Evolutionary conservation across 345 rosid genomes (phyloP), one percentile per base, ranked within the genome.

Genomic region (Eucalyptus erythrocorys): DNA sequence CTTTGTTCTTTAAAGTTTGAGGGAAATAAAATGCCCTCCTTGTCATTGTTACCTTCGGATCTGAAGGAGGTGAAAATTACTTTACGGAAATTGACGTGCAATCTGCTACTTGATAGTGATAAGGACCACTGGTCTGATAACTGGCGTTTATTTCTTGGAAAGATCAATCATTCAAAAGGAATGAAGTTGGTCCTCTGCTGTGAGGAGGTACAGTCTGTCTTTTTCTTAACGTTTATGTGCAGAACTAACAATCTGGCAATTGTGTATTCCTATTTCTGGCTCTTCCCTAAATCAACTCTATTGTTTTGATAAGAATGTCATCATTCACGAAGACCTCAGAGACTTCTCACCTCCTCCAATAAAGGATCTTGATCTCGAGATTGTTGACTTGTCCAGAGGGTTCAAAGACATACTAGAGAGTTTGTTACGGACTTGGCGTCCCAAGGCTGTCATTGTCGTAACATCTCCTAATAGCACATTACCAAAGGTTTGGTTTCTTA

Each of bases 1-100:
- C 94, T 93, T 79, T 71, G 86, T 26, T 90, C 90, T 7, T 91
- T 93, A 8, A 92, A 92, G 88, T 93, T 89, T 59, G 91, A 82
- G 88, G 93, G 93, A 66, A 80, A 87, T 51, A 48, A 50, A n/a
- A 86, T 91, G 88, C 91, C 91, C 11, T 92, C 91, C 82, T 79
- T 87, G 51, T 91, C 88, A 32, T 68, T 93, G 89, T 86, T 90
- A 48, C 92, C 93, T 90, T 61, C 64, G 13, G 48, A 79, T 89
- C 57, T 93, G 88, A 85, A 50, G 49, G 93, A 91, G 89, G 93
- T 93, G 53, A 93, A 91, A 81, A 50, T 91, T 68, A 87, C 85
- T 84, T 91, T 88, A 24, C 10, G 26, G 22, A 42, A 64, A 40
- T 27, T 2, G 1, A 26, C 0, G 5, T 2, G 30, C 27, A 76